Base-by-base conservation (phyloP, 1,284 basidiomycete genomes). In the Cutaneotrichosporon curvatum region DNA sequence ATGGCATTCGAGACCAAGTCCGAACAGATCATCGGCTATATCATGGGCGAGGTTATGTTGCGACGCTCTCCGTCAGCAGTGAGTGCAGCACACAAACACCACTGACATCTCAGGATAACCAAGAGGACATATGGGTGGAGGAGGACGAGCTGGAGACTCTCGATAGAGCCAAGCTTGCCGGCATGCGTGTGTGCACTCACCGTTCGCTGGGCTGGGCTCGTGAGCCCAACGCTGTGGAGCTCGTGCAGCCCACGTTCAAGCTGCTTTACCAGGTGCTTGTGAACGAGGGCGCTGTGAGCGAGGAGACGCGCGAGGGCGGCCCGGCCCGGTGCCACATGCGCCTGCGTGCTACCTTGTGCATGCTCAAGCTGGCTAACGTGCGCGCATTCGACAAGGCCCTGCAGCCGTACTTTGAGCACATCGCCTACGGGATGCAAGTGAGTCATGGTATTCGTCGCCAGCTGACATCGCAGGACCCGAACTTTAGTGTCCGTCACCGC, bases 401-500 rank as follows among this genome's bases (percentile, higher is more conserved):
- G 15, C 61, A 75, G 12, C 72, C 73, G 14, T 79, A 81, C 60
- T 91, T 92, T 58, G 70, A 83, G 28, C 73, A 77, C 51, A 63
- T 96, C 15, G 86, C 84, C 1, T 75, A 88, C n/a, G 7, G 14
- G 8, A 34, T 34, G 32, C 32, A 34, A 15, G 32, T 34, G 32
- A 16, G 32, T 15, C 32, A 7, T 34, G 32, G 32, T 7, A 9
- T 9, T 9, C 32, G 16, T 10, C 25, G 25, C 6, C 15, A 34
- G 32, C 32, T 34, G 15, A 34, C 16, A 15, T n/a, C 8, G 10
- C 90, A 95, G 75, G 94, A 98, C 63, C 76, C 86, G 2, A 87
- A 83, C 61, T 96, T 83, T 66, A 80, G 87, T 53, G 88, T 98
- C 35, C 87, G 95, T 34, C 74, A 81, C 46, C 70, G 63, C 4